Evolutionary conservation across 805 yeast species (phyloP).

Genomic region (Yarrowia deformans): DNA sequence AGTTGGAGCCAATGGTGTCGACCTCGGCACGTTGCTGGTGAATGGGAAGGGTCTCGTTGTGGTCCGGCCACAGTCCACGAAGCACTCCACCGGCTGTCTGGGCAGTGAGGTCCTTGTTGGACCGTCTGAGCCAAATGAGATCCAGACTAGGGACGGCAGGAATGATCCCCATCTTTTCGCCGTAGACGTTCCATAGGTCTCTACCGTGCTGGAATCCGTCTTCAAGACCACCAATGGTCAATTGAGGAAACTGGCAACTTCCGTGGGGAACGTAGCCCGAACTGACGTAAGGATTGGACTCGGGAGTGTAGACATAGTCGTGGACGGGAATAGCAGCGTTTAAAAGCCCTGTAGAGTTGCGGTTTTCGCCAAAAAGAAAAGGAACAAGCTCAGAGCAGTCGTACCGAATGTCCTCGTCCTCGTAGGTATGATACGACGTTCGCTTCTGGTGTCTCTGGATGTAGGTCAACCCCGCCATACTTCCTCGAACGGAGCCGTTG

Average conservation of each 20-base stretch:
- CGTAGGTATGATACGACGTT: conserved; percentile 16
- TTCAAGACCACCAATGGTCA: conserved; percentile 53
- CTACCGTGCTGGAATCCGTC: conserved; percentile 54
- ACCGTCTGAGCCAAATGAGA: conserved; percentile 13
- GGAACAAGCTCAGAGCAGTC: conserved; percentile 12
- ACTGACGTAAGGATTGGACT: conserved; percentile 17
- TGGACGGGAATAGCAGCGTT: conserved; percentile 33
- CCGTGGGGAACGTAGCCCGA: conserved; percentile 17
- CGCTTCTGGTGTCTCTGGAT: conserved; percentile 32
- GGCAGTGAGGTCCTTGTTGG: conserved; percentile 52
- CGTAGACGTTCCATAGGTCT: conserved; percentile 53
- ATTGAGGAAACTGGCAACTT: conserved; percentile 54
- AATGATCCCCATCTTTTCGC: conserved; percentile 50
- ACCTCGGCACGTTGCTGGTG: conserved; percentile 47
- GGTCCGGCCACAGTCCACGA: conserved; percentile 53
- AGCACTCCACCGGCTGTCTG: conserved; percentile 53
- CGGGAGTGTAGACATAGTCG: conserved; percentile 24
- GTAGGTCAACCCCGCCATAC: conserved; percentile 9
- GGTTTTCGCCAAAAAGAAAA: conserved; percentile 18
- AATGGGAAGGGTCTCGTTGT: conserved; percentile 47
- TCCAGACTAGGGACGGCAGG: conserved; percentile 50
- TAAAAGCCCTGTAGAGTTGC: conserved; percentile 15
- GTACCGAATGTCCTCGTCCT: conserved; percentile 6
- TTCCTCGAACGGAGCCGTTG: conserved; percentile 13
- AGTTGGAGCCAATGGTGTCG: conserved; percentile 53